A percentile compares a stretch with the other conserved stretches of the same genome.
Evolutionary conservation across 129 eudicot species (phyloP).

Genomic region (Chrysanthemum makinoi): DNA sequence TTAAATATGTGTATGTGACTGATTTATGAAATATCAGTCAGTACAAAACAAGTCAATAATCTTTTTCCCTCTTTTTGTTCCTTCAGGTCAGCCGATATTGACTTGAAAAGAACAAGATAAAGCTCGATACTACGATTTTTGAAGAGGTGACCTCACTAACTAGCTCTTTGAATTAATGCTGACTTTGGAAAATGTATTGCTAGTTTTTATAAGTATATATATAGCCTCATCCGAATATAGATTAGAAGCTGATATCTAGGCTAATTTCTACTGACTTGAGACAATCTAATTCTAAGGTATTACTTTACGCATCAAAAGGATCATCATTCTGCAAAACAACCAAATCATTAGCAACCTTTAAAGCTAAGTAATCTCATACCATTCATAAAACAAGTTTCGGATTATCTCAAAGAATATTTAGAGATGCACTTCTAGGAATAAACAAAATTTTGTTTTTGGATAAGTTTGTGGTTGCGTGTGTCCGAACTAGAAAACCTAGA

Average conservation of each 20-base stretch:
- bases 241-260: not conserved
- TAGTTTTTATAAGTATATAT: no score
- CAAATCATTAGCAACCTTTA: no score
- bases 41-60: not conserved
- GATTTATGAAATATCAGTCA: no score
- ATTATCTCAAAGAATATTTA: no score
- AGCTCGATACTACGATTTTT: slow-evolving; percentile 42
- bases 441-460: not conserved
- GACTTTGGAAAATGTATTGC: not conserved
- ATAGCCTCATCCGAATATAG: not conserved
- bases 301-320: no score
- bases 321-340: no score
- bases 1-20: no score
- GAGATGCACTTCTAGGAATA: not conserved
- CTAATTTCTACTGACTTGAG: not conserved
- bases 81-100: slow-evolving; percentile 34
- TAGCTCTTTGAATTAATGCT: not conserved
- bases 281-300: not conserved
- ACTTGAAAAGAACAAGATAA: slow-evolving; percentile 10
- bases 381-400: no score
- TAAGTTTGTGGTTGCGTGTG: no score
- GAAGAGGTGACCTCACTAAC: slow-evolving; percentile 34
- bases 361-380: no score
- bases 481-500: no score
- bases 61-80: not conserved